These are phyloP conservation scores for Crucibulum cyathiforme DNA, from an alignment of 1,284 basidiomycete genomes.

Conservation along the genomic window DNA sequence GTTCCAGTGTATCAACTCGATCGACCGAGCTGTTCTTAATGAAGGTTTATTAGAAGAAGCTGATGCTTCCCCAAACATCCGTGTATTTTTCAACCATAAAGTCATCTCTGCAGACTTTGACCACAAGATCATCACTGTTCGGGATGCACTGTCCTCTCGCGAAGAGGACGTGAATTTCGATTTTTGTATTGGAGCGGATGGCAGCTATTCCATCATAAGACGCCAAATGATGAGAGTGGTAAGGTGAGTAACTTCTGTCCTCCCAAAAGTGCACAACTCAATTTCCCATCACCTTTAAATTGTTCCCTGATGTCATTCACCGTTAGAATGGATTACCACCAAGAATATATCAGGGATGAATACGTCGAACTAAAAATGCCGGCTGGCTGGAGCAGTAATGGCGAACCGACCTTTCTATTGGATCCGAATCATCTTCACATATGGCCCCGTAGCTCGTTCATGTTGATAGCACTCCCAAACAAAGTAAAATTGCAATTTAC, in stretches of 20 bases:
- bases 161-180: constrained; percentile 69
- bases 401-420: constrained; percentile 76
- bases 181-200: constrained; percentile 89
- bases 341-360: constrained; percentile 94
- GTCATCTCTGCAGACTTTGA: constrained; percentile 79
- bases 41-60: constrained; percentile 81
- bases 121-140: constrained; percentile 57
- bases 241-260: constrained; percentile 60
- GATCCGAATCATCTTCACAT: constrained; percentile 98
- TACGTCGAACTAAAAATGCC: constrained; percentile 98
- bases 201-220: constrained; percentile 85
- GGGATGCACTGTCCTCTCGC: constrained; percentile 48
- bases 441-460: constrained; percentile 98
- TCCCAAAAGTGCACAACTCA: constrained; percentile 17
- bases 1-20: constrained; percentile 88
- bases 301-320: constrained; percentile 24
- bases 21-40: constrained; percentile 89
- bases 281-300: constrained; percentile 33
- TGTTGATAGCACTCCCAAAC: constrained; percentile 98
- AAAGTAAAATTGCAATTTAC: constrained; percentile 61
- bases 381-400: constrained; percentile 68
- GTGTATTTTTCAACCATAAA: constrained; percentile 83
- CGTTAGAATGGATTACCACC: constrained; percentile 88
- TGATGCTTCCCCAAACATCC: constrained; percentile 66
- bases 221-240: constrained; percentile 90